Evolutionary conservation across 2,329 filamentous ascomycete species (phyloP), one percentile per base, ranked within the genome.

Genomic region (Calycina marina): DNA sequence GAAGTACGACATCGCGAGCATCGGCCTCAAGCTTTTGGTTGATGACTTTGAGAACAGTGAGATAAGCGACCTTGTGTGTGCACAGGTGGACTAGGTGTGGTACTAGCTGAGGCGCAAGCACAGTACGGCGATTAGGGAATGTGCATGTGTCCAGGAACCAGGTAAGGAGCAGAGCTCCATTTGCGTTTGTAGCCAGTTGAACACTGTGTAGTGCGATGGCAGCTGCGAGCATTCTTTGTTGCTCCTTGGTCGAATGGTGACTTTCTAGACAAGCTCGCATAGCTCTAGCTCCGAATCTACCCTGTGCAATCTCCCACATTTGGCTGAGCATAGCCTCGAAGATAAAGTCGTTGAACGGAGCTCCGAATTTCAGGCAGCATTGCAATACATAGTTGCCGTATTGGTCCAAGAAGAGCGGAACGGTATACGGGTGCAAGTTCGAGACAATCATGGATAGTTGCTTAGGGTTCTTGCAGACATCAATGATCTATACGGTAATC

Each of bases 71-170:
- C 65, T 96, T 96, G 65, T 98, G 90, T 0, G 90, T 96, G 65
- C 90, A 96, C 5, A 98, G 69, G 52, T 94, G 84, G 14, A 94
- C 85, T 18, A 98, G 66, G 52, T 93, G 85, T 25, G 90, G 86
- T 11, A 94, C 84, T 14, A 98, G 72, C 45, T 86, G 76, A 13
- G 90, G 90, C 27, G 90, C 86, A 34, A 98, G 67, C 16, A 96
- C 86, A 14, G 83, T 92, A 37, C 90, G 80, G 42, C 90, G 79
- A 45, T 79, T 75, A 20, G 88, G 85, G 62, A 96, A 93, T 10
- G 81, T 94, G 67, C 90, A 98, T 1, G 90, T 96, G 53, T 98
- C 90, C 34, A 98, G 65, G 66, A 96, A 92, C 90, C 90, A 98
- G 8, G 90, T 98, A 44, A 98, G 61, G 14, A 98, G 67, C 30